Percentiles rank a stretch among this genome's conserved stretches.
Conservation (phyloP, 192 early-diverging fungal genomes). For the Coemansia sp. region DNA sequence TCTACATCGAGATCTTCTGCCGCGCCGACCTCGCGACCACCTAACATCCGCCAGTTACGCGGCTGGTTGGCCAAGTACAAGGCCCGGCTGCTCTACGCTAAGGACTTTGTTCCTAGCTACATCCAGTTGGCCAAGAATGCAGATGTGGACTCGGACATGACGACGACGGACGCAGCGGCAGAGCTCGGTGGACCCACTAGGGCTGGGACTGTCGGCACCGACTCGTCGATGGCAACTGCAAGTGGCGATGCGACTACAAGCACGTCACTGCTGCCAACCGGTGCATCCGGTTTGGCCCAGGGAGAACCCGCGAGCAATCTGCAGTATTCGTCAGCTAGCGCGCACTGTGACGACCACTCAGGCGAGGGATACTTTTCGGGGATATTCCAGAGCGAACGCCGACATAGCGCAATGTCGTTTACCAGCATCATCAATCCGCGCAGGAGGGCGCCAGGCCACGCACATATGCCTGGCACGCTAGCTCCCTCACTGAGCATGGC, state of each 20-base stretch:
- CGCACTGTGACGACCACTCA: neutral
- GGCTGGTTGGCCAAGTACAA: constrained; percentile 44
- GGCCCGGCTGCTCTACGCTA: constrained; percentile 34
- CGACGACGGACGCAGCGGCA: neutral
- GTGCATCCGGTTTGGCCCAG: neutral
- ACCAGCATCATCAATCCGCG: constrained; percentile 50
- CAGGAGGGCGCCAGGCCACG: neutral
- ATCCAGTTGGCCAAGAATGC: neutral
- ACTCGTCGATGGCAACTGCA: neutral
- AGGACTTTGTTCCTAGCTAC: constrained; percentile 26
- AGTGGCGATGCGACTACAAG: neutral
- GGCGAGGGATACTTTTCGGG: neutral
- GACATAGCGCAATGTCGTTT: constrained; percentile 21
- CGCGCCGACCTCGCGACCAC: neutral
- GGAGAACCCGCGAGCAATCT: constrained; percentile 5
- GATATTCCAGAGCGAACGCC: neutral
- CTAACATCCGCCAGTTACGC: constrained; percentile 29
- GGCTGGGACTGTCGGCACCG: neutral
- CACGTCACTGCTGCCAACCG: neutral
- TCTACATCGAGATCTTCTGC: neutral
- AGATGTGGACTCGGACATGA: neutral
- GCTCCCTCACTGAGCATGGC: constrained; percentile 26
- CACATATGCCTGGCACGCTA: constrained; percentile 33
- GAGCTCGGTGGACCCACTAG: neutral
- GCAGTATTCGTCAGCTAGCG: constrained; percentile 21